Conservation (phyloP, 768 basidiomycete species). For the Tricholoma furcatifolium region DNA sequence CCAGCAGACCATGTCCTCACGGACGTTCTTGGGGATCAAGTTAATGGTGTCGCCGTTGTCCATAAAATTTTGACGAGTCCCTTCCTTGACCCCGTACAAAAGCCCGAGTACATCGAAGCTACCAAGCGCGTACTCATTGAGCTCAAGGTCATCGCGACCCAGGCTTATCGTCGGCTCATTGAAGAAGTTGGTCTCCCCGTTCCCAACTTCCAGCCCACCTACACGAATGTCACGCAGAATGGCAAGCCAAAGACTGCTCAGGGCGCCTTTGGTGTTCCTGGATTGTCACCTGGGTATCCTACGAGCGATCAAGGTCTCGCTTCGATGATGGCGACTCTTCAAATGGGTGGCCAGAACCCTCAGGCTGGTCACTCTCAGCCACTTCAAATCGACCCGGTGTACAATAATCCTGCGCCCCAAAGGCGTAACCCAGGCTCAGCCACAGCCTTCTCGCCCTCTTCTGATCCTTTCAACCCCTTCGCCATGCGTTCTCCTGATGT, state of each 20-base stretch:
- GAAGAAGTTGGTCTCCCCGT: slow-evolving; percentile 94
- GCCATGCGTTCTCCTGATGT: slow-evolving; percentile 45
- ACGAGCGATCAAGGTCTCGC: slow-evolving; percentile 83
- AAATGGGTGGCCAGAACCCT: slow-evolving; percentile 87
- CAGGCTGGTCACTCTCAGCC: slow-evolving; percentile 71
- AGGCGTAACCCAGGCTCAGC: slow-evolving; percentile 36
- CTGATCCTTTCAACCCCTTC: slow-evolving; percentile 53
- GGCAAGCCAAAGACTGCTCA: slow-evolving; percentile 62
- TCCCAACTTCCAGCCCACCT: slow-evolving; percentile 82
- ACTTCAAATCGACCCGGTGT: slow-evolving; percentile 68
- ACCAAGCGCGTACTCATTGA: slow-evolving; percentile 89
- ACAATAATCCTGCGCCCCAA: slow-evolving; percentile 39
- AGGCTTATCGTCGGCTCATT: slow-evolving; percentile 89
- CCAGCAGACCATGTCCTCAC: slow-evolving; percentile 87
- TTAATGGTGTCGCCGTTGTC: slow-evolving; percentile 91
- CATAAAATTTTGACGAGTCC: slow-evolving; percentile 90
- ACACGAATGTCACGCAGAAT: slow-evolving; percentile 60
- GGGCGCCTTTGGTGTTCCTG: slow-evolving; percentile 64
- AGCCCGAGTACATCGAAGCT: slow-evolving; percentile 73
- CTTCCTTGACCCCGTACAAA: slow-evolving; percentile 73
- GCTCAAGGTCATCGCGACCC: slow-evolving; percentile 91
- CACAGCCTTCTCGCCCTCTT: slow-evolving; percentile 36
- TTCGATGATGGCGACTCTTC: slow-evolving; percentile 90
- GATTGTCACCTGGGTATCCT: slow-evolving; percentile 76
- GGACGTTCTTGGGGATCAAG: slow-evolving; percentile 94